A percentile compares a stretch with the other conserved stretches of the same genome.
Conservation (phyloP, 768 basidiomycete genomes). For the Boletus bicolor region DNA sequence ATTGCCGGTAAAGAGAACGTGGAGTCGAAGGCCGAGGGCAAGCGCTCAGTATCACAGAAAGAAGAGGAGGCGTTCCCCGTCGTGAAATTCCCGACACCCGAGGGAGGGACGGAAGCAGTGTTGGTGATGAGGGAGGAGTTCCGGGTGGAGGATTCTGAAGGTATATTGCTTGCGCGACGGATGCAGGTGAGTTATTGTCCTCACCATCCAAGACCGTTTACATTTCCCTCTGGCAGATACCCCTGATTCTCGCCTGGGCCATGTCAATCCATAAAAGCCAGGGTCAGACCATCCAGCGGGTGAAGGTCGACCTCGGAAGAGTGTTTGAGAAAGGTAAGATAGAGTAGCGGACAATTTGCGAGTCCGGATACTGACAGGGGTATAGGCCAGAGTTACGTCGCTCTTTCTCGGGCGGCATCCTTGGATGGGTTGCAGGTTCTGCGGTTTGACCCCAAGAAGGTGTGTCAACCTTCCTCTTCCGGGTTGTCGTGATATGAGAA, state of each 20-base stretch:
- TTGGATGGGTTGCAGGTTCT: slow-evolving; percentile 54
- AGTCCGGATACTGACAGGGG: background rate
- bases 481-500: background rate
- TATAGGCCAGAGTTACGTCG: slow-evolving; percentile 48
- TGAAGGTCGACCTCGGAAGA: slow-evolving; percentile 60
- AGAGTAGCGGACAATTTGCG: too few relatives aligned
- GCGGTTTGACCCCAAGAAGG: slow-evolving; percentile 51
- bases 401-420: slow-evolving; percentile 50
- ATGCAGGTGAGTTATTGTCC: slow-evolving; percentile 35
- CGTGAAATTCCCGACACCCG: slow-evolving; percentile 43
- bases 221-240: slow-evolving; percentile 41
- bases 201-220: background rate
- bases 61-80: slow-evolving; percentile 44
- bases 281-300: slow-evolving; percentile 66
- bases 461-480: slow-evolving; percentile 11
- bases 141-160: slow-evolving; percentile 50
- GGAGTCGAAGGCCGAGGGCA: slow-evolving; percentile 20
- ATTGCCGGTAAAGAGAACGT: slow-evolving; percentile 35
- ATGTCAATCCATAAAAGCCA: slow-evolving; percentile 79
- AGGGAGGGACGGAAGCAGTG: slow-evolving; percentile 42
- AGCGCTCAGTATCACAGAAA: slow-evolving; percentile 30
- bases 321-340: slow-evolving; percentile 58
- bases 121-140: slow-evolving; percentile 53
- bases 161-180: slow-evolving; percentile 45
- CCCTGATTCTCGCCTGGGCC: slow-evolving; percentile 75